A percentile compares a stretch with the other conserved stretches of the same genome.
Conservation (phyloP, 106 monocot species). For the Apostasia shenzhenica region DNA sequence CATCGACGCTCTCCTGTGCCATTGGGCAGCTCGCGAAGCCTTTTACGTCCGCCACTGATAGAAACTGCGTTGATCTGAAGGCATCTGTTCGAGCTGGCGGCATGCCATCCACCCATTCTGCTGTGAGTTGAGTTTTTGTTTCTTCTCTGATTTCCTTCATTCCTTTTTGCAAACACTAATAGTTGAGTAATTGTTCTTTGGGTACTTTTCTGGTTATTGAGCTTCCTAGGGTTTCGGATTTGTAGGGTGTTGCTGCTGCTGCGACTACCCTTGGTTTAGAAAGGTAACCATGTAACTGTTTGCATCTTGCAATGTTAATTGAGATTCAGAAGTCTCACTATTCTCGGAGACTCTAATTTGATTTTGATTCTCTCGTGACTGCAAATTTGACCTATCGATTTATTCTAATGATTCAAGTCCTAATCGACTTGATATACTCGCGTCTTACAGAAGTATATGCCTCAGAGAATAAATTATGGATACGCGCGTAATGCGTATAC, state of each 20-base stretch:
- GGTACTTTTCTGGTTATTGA: slow-evolving; percentile 1
- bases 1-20: slow-evolving; percentile 30
- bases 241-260: slow-evolving; percentile 69
- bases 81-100: slow-evolving; percentile 44
- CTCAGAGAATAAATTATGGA: no score
- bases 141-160: not conserved
- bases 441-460: no score
- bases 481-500: no score
- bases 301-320: not conserved
- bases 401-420: no score
- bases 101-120: slow-evolving; percentile 66
- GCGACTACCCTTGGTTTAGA: slow-evolving; percentile 74
- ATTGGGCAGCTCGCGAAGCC: slow-evolving; percentile 60
- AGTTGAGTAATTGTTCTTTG: not conserved
- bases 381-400: no score
- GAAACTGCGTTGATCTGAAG: slow-evolving; percentile 31
- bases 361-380: no score
- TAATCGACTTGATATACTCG: no score
- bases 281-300: slow-evolving; percentile 36
- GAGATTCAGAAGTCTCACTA: no score
- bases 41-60: slow-evolving; percentile 23
- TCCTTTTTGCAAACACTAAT: not conserved
- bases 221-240: slow-evolving; percentile 2
- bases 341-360: no score
- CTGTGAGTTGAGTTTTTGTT: slow-evolving; percentile 21